Evolutionary conservation across 805 yeast genomes (phyloP).

Genomic region (Metschnikowia gelsemii): DNA sequence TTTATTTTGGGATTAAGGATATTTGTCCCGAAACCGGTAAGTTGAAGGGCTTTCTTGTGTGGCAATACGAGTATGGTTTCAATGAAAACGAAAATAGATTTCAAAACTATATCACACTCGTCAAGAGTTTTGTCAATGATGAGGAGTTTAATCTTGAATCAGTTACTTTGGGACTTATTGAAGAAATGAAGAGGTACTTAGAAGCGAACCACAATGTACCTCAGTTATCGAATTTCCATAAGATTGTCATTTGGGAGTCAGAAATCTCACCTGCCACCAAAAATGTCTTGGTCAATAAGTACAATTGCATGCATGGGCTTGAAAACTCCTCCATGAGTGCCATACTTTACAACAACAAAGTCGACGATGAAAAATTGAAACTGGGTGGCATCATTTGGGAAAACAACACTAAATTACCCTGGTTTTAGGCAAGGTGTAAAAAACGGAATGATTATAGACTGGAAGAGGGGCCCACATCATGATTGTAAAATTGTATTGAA

Average conservation of each 20-base stretch:
- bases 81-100: constrained; percentile 16
- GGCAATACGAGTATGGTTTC: constrained; percentile 40
- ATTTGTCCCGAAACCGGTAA: constrained; percentile 19
- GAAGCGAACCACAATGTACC: constrained; percentile 16
- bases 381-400: constrained; percentile 39
- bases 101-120: constrained; percentile 26
- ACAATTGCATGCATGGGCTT: constrained; percentile 22
- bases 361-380: constrained; percentile 27
- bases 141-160: constrained; percentile 20
- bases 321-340: constrained; percentile 41
- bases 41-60: constrained; percentile 31
- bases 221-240: constrained; percentile 18
- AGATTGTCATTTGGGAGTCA: constrained; percentile 36
- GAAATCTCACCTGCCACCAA: constrained; percentile 25
- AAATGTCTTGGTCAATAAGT: constrained; percentile 19
- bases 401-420: constrained; percentile 41
- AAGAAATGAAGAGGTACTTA: constrained; percentile 19
- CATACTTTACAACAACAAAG: constrained; percentile 25
- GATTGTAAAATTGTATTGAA: no score
- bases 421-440: constrained; percentile 30
- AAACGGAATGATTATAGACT: background rate
- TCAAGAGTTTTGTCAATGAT: constrained; percentile 27
- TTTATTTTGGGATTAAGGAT: constrained; percentile 33
- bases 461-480: no score
- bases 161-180: constrained; percentile 16